Percentiles rank a stretch among this genome's conserved stretches.
phyloP scores from a whole-genome alignment of 768 basidiomycete genomes.

The Rhodosporidiobolus sp. region DNA sequence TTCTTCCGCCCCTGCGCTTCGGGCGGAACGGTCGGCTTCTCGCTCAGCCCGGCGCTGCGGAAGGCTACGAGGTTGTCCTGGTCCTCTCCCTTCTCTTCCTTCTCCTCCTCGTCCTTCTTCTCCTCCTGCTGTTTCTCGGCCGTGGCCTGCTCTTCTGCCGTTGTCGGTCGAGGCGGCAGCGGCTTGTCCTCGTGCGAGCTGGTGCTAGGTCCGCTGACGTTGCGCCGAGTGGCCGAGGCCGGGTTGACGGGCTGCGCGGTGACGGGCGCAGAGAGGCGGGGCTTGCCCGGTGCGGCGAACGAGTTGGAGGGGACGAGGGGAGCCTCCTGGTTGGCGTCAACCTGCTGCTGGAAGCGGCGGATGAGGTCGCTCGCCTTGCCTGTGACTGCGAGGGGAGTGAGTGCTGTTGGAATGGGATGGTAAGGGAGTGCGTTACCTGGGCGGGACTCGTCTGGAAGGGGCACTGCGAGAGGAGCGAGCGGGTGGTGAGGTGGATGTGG shows the following conservation, averaged over 20 bases:
- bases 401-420: too few species aligned
- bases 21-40: not conserved
- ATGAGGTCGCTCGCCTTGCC: conserved; percentile 24
- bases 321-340: conserved; percentile 4
- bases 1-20: conserved; percentile 16
- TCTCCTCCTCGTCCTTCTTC: too few species aligned
- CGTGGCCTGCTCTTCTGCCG: not conserved
- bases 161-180: not conserved
- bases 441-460: too few species aligned
- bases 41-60: conserved; percentile 16
- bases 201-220: too few species aligned
- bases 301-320: conserved; percentile 15
- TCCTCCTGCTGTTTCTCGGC: too few species aligned
- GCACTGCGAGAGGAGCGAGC: too few species aligned
- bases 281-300: conserved; percentile 13
- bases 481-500: not conserved
- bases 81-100: too few species aligned
- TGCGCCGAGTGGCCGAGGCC: not conserved
- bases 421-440: too few species aligned
- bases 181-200: not conserved
- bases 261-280: not conserved
- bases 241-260: not conserved
- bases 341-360: conserved; percentile 23
- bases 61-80: not conserved
- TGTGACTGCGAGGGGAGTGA: not conserved